Conservation (phyloP, 2,329 filamentous ascomycete species). For the Sarocladiaceae sp. region DNA sequence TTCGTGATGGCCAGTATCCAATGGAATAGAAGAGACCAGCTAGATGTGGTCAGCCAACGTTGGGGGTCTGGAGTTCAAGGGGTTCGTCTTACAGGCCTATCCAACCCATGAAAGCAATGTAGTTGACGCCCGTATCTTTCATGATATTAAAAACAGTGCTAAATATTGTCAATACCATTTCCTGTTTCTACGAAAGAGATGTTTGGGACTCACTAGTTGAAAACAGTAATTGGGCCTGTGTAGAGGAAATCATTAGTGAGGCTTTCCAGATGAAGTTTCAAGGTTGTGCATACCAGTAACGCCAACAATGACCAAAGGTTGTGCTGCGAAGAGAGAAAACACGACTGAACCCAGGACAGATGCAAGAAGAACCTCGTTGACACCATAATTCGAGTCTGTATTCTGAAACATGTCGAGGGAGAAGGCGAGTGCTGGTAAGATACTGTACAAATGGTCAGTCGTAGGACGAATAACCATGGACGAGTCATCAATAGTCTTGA, state of each 20-base stretch:
- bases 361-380: constrained; percentile 85
- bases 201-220: constrained; percentile 64
- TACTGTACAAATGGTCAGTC: constrained; percentile 45
- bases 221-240: constrained; percentile 80
- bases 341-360: constrained; percentile 80
- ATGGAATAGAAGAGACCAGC: constrained; percentile 81
- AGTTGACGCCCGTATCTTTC: constrained; percentile 69
- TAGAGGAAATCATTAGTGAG: background rate
- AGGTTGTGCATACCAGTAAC: constrained; percentile 51
- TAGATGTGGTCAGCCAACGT: constrained; percentile 23
- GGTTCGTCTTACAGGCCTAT: constrained; percentile 63
- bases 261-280: background rate
- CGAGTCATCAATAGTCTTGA: constrained; percentile 10
- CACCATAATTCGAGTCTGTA: constrained; percentile 78
- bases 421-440: constrained; percentile 82
- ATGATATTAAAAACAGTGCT: constrained; percentile 89
- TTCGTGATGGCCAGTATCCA: constrained; percentile 81
- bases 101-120: constrained; percentile 89
- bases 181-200: background rate
- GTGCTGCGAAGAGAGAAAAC: constrained; percentile 74
- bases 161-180: constrained; percentile 2
- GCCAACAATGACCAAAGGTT: constrained; percentile 86
- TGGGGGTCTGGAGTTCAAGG: too few relatives aligned
- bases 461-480: too few relatives aligned
- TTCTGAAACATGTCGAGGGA: constrained; percentile 92